These are phyloP conservation scores for Aspergillus sojae DNA, from an alignment of 2,329 filamentous ascomycete genomes.

Conservation along the genomic window DNA sequence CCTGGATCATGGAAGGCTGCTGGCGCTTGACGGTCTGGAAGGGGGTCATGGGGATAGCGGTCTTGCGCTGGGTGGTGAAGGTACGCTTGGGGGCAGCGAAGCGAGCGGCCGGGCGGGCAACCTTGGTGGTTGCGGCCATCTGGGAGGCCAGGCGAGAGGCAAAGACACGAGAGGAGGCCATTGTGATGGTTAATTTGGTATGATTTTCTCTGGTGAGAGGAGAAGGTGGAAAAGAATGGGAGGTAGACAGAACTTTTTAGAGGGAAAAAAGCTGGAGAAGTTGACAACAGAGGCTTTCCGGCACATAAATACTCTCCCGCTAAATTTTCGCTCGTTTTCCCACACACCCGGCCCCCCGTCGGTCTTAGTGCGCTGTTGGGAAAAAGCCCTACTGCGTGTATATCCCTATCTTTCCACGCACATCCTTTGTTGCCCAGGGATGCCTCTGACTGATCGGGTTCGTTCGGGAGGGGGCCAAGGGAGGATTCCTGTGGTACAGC, in stretches of 20 bases:
- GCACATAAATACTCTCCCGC: slow-evolving; percentile 42
- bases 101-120: slow-evolving; percentile 74
- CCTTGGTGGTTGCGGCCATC: slow-evolving; percentile 72
- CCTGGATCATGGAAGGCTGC: slow-evolving; percentile 68
- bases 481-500: slow-evolving; percentile 17
- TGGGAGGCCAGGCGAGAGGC: slow-evolving; percentile 72
- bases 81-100: slow-evolving; percentile 73
- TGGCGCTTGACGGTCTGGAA: slow-evolving; percentile 77
- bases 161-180: slow-evolving; percentile 77
- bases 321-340: slow-evolving; percentile 39
- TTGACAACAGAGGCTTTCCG: slow-evolving; percentile 32
- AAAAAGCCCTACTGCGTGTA: slow-evolving; percentile 31
- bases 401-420: slow-evolving; percentile 17
- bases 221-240: slow-evolving; percentile 26
- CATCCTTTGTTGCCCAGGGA: slow-evolving; percentile 13
- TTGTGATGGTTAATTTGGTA: slow-evolving; percentile 61
- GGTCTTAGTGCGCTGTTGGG: slow-evolving; percentile 32
- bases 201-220: slow-evolving; percentile 20
- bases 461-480: slow-evolving; percentile 26
- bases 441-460: slow-evolving; percentile 22
- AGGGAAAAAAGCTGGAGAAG: slow-evolving; percentile 39
- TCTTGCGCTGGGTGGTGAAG: slow-evolving; percentile 50
- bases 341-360: slow-evolving; percentile 31
- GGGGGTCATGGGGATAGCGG: slow-evolving; percentile 48
- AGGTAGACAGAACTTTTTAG: slow-evolving; percentile 34